These are phyloP conservation scores for Podila epigama DNA, from an alignment of 192 early-diverging fungal species.

Conservation along the genomic window DNA sequence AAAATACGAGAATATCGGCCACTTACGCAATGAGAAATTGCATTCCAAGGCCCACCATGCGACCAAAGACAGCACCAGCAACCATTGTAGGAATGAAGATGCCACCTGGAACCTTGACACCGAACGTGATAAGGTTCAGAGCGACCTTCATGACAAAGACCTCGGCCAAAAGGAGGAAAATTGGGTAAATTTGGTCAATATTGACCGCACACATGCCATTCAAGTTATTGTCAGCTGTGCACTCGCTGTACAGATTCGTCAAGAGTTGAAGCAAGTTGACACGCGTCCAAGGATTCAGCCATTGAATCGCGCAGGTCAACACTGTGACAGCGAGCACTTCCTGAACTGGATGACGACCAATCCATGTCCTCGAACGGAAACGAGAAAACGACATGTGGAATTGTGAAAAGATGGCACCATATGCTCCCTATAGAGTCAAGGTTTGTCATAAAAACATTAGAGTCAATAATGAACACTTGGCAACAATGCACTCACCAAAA, in stretches of 20 bases:
- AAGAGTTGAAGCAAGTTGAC: slow-evolving; percentile 43
- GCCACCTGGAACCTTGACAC: slow-evolving; percentile 80
- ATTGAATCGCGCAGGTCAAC: slow-evolving; percentile 70
- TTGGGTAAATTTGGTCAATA: slow-evolving; percentile 39
- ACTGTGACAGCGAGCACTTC: slow-evolving; percentile 80
- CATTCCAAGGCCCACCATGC: slow-evolving; percentile 89
- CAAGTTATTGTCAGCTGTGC: slow-evolving; percentile 30
- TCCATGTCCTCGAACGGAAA: slow-evolving; percentile 73
- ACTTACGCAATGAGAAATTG: slow-evolving; percentile 60
- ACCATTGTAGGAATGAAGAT: slow-evolving; percentile 90
- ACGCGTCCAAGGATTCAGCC: slow-evolving; percentile 46
- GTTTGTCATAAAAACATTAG: too few relatives aligned
- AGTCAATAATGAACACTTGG: too few relatives aligned
- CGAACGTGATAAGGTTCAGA: slow-evolving; percentile 76
- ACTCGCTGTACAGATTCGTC: slow-evolving; percentile 45
- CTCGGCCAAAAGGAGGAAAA: slow-evolving; percentile 34
- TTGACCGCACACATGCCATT: slow-evolving; percentile 46
- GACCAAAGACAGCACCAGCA: slow-evolving; percentile 89
- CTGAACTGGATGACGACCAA: slow-evolving; percentile 72
- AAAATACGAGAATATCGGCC: neutral
- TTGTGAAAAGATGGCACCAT: slow-evolving; percentile 81
- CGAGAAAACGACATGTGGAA: slow-evolving; percentile 74
- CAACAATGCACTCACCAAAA: too few relatives aligned
- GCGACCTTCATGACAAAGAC: slow-evolving; percentile 55
- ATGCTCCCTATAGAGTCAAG: slow-evolving; percentile 67